A percentile compares a stretch with the other conserved stretches of the same genome.
Conservation (phyloP, 495 filamentous ascomycete species). For the Hypoxylon lienhwacheense region DNA sequence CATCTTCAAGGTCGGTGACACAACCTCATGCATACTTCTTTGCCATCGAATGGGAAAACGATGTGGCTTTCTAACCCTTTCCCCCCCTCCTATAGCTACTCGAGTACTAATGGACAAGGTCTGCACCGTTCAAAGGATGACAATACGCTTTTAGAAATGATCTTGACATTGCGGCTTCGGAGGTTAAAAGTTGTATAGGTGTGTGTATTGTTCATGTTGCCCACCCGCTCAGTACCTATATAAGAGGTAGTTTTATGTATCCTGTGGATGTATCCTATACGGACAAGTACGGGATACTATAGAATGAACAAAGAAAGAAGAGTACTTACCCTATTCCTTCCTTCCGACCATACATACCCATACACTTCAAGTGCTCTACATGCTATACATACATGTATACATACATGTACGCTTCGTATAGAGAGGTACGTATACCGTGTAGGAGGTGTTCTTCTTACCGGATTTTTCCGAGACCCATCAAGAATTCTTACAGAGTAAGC, state of each 20-base stretch:
- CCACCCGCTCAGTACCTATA: no score
- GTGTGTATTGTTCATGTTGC: no score
- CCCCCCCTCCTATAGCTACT: constrained; percentile 20
- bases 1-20: constrained; percentile 32
- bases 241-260: no score
- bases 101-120: constrained; percentile 32
- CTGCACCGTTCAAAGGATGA: constrained; percentile 26
- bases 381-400: constrained; percentile 1
- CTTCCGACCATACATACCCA: no score
- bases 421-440: no score
- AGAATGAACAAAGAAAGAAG: no score
- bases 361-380: no score
- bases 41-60: constrained; percentile 30
- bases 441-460: constrained; percentile 15
- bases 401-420: constrained; percentile 2
- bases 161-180: constrained; percentile 33
- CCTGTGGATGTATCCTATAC: no score
- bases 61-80: constrained; percentile 6
- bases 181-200: no score
- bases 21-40: constrained; percentile 32
- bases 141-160: constrained; percentile 32
- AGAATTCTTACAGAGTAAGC: constrained; percentile 24
- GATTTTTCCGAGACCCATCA: constrained; percentile 32
- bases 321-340: constrained; percentile 1
- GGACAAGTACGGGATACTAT: no score